These are phyloP conservation scores for Colletotrichum graminicola DNA, from an alignment of 2,329 filamentous ascomycete species.

Conservation along the genomic window DNA sequence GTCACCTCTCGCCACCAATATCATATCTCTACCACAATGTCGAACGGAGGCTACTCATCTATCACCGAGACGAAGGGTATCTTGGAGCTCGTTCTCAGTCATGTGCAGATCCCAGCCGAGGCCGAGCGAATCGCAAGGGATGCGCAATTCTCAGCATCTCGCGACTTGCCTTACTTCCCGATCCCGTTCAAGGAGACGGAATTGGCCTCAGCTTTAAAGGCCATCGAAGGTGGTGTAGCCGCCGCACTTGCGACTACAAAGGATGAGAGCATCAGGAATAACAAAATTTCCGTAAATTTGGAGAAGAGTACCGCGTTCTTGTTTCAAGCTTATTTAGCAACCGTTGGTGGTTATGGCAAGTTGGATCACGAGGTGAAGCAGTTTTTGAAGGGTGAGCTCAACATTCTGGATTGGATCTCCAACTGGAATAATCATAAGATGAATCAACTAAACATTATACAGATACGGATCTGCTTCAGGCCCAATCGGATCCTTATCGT, in stretches of 20 bases:
- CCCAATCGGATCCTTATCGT: constrained; percentile 78
- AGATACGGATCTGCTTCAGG: constrained; percentile 80
- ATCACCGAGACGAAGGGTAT: constrained; percentile 46
- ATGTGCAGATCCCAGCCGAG: constrained; percentile 49
- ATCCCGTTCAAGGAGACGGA: constrained; percentile 63
- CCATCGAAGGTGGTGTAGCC: constrained; percentile 54
- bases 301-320: constrained; percentile 60
- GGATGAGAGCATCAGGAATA: constrained; percentile 31
- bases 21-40: constrained; percentile 9
- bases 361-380: constrained; percentile 51
- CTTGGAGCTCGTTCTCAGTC: constrained; percentile 47
- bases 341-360: constrained; percentile 54
- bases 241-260: constrained; percentile 49
- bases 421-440: background rate
- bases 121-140: constrained; percentile 42
- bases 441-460: background rate
- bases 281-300: constrained; percentile 49
- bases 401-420: background rate
- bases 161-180: constrained; percentile 58
- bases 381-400: constrained; percentile 48
- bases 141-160: constrained; percentile 51
- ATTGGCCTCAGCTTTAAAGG: constrained; percentile 58
- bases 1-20: background rate
- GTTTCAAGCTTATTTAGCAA: constrained; percentile 53
- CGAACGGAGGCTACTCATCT: constrained; percentile 45